Base-by-base conservation (phyloP, 2,329 filamentous ascomycete genomes). In the Emergomyces africanus region DNA sequence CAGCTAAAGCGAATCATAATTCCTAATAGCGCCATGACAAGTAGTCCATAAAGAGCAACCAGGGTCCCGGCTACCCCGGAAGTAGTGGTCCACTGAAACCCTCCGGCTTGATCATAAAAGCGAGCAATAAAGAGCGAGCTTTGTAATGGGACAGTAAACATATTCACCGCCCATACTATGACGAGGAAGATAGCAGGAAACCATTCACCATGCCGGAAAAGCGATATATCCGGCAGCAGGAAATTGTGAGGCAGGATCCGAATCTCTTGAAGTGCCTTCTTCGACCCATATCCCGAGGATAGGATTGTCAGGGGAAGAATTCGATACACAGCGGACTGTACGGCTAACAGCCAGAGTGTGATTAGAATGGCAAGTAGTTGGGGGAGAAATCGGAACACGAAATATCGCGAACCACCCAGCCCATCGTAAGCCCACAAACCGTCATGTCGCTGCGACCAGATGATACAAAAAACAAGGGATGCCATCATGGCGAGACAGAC, bases 371-470 rank as follows among this genome's bases (percentile, higher is more conserved):
- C 89, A 15, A 95, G 69, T 0, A 95, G 75, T 59, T 90, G 89
- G 1, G 92, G 91, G 1, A 96, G 75, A 63, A 95, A 89, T 62
- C 90, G 83, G 71, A 95, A 94, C 53, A 95, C 73, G 70, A 96
- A 96, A 72, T 95, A 96, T 64, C 85, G 80, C 9, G 79, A 80
- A 55, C 86, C 86, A 61, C 88, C 87, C 60, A 90, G 86, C 35
- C 79, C 80, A 39, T 77, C 75, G 69, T 91, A 96, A 3, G 79
- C 73, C 68, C 82, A 84, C 14, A 96, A 75, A 0, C 89, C 89
- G 10, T 78, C 71, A 63, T 85, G 78, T 5, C 74, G 70, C 42
- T 78, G 72, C 12, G 87, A 89, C 74, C 83, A 90, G 41, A 87
- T 74, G 60, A 87, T 88, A 63, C 83, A 84, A 69, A 91, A 86